Evolutionary conservation across 306 rosid species (phyloP).

Genomic region (Cotoneaster glaucophyllus): DNA sequence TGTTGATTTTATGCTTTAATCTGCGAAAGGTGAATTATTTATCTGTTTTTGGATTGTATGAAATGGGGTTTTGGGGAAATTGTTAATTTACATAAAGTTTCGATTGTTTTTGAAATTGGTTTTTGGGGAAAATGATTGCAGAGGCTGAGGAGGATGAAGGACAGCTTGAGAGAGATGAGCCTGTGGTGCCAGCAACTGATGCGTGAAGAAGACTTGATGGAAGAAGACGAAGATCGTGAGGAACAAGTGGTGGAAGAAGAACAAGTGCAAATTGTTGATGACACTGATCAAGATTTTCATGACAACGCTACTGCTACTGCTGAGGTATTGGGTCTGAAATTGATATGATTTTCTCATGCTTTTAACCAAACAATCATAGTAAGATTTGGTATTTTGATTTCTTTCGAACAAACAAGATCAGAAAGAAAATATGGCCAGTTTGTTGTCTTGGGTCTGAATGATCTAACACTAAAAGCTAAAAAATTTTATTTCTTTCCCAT

Average conservation of each 20-base stretch:
- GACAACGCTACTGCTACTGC: not conserved
- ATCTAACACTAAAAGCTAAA: not conserved
- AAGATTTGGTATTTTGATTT: no score
- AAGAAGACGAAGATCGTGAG: slow-evolving; percentile 12
- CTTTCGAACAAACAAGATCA: not conserved
- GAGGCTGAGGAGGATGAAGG: slow-evolving; percentile 44
- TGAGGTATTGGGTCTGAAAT: not conserved
- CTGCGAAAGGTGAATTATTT: not conserved
- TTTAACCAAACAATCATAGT: not conserved
- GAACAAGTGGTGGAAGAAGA: not conserved
- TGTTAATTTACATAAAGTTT: not conserved
- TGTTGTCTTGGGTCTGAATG: not conserved
- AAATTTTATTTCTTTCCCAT: not conserved
- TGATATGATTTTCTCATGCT: not conserved
- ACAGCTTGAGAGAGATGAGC: slow-evolving; percentile 36
- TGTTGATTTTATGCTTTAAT: not conserved
- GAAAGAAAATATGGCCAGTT: not conserved
- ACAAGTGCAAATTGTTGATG: not conserved
- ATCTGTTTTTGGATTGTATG: not conserved
- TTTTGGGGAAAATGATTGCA: slow-evolving; percentile 8
- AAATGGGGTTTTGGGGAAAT: not conserved
- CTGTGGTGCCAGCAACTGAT: slow-evolving; percentile 38
- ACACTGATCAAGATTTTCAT: not conserved
- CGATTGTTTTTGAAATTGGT: not conserved
- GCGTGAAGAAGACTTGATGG: slow-evolving; percentile 15